Base-by-base conservation (phyloP, 345 rosid genomes). In the Carallia pectinifolia region DNA sequence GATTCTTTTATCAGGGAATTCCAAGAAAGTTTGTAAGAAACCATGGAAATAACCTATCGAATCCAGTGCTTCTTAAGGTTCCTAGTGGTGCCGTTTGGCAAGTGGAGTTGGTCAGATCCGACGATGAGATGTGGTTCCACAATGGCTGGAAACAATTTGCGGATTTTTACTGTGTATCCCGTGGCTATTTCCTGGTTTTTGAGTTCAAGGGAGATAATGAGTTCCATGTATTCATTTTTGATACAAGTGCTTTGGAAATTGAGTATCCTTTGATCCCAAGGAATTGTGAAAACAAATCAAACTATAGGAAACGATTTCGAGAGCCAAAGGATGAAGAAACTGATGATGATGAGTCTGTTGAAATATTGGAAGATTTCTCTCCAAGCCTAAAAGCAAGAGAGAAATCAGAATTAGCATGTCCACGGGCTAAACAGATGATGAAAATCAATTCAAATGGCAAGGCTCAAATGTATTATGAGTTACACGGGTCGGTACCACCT, bases 11-110 rank as follows among this genome's bases (percentile, higher is more conserved):
- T 53, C 30, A n/a, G 58, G 58, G 58, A 18, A 53, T 53, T 53
- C 58, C 58, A 53, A 53, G 58, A 23, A 53, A 53, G 58, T 53
- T 53, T 53, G 58, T 23, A 53, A 53, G 58, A 53, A 53, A 19
- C 7, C 27, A 53, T 53, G 58, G 58, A 53, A 53, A 53, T 53
- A 9, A n/a, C n/a, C 58, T 53, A 23, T 53, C 58, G 27, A 53
- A 6, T 53, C 58, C 58, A 10, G 58, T 54, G 30, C 23, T 54
- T 27, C 29, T 54, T 54, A 10, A 54, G 58, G 58, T 54, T 54
- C 58, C 58, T 4, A 19, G 30, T 7, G 58, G 58, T 19, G 58
- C 58, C 23, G 30, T 54, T 54, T 54, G 58, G 30, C 29, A 54
- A 54, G 58, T 54, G 19, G 58, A 54, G 58, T 54, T 54, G 58